Conservation (phyloP, 2,329 filamentous ascomycete species). For the Diplodia sapinea region DNA sequence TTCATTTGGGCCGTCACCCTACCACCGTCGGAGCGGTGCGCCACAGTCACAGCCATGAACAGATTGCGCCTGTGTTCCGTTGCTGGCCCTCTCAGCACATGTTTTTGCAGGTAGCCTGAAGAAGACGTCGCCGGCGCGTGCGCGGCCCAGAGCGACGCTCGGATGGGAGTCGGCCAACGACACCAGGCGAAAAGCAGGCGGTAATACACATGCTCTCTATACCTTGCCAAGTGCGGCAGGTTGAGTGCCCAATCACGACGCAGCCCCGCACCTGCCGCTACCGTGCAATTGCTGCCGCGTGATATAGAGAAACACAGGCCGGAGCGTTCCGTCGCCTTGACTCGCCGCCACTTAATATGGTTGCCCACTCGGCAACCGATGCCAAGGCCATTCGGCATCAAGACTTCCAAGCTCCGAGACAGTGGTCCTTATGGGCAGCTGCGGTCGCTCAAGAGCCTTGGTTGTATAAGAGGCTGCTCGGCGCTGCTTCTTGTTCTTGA, state of each 20-base stretch:
- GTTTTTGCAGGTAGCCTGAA: background rate
- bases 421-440: background rate
- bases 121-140: background rate
- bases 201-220: background rate
- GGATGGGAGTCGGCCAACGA: background rate
- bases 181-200: background rate
- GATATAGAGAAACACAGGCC: slow-evolving; percentile 3
- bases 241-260: background rate
- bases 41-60: background rate
- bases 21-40: background rate
- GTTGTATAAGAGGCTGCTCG: background rate
- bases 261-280: background rate
- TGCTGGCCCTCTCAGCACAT: background rate
- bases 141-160: background rate
- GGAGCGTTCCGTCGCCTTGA: slow-evolving; percentile 16
- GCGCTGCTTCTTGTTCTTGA: background rate
- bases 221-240: slow-evolving; percentile 15
- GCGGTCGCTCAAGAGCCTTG: background rate
- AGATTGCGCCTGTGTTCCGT: background rate
- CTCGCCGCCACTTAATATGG: slow-evolving; percentile 13
- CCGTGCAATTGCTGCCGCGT: slow-evolving; percentile 20
- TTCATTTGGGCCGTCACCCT: slow-evolving; percentile 10
- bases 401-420: background rate
- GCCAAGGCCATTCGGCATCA: slow-evolving; percentile 5
- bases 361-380: background rate